Percentiles rank a stretch among this genome's conserved stretches.
Evolutionary conservation across 2,329 filamentous ascomycete species (phyloP).

Genomic region (Oidium heveae): DNA sequence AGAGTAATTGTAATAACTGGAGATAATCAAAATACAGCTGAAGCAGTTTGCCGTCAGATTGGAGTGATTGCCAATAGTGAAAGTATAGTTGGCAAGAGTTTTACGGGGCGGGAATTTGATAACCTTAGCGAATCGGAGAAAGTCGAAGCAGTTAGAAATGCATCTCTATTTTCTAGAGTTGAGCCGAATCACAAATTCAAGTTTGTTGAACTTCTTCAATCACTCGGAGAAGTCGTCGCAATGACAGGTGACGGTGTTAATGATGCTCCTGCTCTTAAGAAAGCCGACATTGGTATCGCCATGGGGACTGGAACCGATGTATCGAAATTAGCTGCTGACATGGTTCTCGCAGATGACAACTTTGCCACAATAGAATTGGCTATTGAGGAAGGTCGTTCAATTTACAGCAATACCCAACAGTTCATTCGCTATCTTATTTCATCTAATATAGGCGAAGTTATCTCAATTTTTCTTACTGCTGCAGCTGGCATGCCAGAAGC

Average conservation of each 20-base stretch:
- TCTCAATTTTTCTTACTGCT: conserved; percentile 94
- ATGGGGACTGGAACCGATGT: conserved; percentile 98
- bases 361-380: conserved; percentile 93
- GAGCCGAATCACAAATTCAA: conserved; percentile 95
- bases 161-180: conserved; percentile 84
- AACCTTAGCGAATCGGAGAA: conserved; percentile 55
- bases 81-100: conserved; percentile 76
- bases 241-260: conserved; percentile 99
- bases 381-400: conserved; percentile 88
- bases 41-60: conserved; percentile 93
- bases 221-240: conserved; percentile 77
- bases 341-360: conserved; percentile 97
- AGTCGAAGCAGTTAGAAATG: conserved; percentile 58
- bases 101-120: conserved; percentile 86
- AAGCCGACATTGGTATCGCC: conserved; percentile 93
- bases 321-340: conserved; percentile 85
- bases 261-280: conserved; percentile 91
- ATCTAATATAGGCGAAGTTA: conserved; percentile 96
- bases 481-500: conserved; percentile 95
- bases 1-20: conserved; percentile 95
- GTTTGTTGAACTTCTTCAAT: conserved; percentile 86
- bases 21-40: conserved; percentile 91
- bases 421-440: conserved; percentile 98
- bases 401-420: conserved; percentile 99
- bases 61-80: conserved; percentile 69